phyloP scores from a whole-genome alignment of 2,329 filamentous ascomycete species.

The Alternaria sp. region DNA sequence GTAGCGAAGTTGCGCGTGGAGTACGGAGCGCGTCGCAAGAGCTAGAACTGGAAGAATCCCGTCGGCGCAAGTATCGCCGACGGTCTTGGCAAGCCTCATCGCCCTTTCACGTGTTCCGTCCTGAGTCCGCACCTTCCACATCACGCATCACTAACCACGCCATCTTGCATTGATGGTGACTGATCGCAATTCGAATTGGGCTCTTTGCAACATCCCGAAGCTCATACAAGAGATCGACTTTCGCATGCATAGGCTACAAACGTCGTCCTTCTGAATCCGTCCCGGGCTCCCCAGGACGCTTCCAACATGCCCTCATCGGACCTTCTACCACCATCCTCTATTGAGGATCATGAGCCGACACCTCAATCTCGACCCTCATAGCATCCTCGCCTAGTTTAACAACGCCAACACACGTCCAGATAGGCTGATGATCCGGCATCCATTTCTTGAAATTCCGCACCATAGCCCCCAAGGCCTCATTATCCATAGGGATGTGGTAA shows the following conservation, averaged over 20 bases:
- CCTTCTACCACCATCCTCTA: neutral
- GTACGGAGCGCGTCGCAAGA: slow-evolving; percentile 24
- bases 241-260: neutral
- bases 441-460: slow-evolving; percentile 30
- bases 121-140: neutral
- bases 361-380: slow-evolving; percentile 49
- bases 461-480: slow-evolving; percentile 26
- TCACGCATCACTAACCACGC: neutral
- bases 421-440: slow-evolving; percentile 30
- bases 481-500: slow-evolving; percentile 27
- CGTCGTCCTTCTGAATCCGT: too few species aligned
- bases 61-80: slow-evolving; percentile 24
- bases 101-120: neutral
- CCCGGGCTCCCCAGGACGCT: neutral
- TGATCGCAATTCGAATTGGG: neutral
- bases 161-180: neutral
- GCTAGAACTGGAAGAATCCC: slow-evolving; percentile 27
- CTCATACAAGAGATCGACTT: neutral
- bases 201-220: neutral
- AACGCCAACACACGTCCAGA: slow-evolving; percentile 31
- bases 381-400: slow-evolving; percentile 37
- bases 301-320: neutral
- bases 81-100: slow-evolving; percentile 15
- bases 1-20: slow-evolving; percentile 4
- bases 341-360: slow-evolving; percentile 17